A percentile compares a stretch with the other conserved stretches of the same genome.
phyloP scores from a whole-genome alignment of 306 rosid species.

The Acacia confusa region DNA sequence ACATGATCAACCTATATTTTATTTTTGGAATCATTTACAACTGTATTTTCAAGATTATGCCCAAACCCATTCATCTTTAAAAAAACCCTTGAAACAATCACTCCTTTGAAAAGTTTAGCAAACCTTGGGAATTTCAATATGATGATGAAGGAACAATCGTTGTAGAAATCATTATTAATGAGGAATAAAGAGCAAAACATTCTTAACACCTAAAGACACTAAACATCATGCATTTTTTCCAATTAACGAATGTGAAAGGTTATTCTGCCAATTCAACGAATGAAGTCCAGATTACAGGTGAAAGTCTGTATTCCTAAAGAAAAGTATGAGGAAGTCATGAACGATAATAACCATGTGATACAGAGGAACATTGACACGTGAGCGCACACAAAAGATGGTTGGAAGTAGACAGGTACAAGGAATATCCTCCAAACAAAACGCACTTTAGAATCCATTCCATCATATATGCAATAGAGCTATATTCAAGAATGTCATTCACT shows the following conservation, averaged over 20 bases:
- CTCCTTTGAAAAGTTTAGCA: slow-evolving; percentile 15
- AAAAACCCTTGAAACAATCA: slow-evolving; percentile 1
- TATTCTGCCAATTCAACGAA: neutral
- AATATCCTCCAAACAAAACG: neutral
- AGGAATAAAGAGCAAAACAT: neutral
- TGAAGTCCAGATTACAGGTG: neutral
- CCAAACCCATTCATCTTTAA: neutral
- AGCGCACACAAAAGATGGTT: neutral
- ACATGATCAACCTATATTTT: neutral
- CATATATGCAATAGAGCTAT: neutral
- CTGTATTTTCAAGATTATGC: neutral
- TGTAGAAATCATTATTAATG: neutral
- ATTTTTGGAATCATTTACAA: neutral
- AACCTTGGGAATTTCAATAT: slow-evolving; percentile 4
- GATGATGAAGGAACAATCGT: neutral
- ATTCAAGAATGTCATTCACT: neutral
- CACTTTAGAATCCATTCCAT: neutral
- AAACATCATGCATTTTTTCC: neutral
- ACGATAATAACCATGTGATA: neutral
- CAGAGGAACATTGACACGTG: neutral
- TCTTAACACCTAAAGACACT: neutral
- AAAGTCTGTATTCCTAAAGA: neutral
- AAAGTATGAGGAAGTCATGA: neutral
- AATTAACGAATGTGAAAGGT: neutral
- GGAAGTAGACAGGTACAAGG: neutral